Conservation (phyloP, 2,329 filamentous ascomycete species). For the Stagonosporopsis cucurbitacearum region DNA sequence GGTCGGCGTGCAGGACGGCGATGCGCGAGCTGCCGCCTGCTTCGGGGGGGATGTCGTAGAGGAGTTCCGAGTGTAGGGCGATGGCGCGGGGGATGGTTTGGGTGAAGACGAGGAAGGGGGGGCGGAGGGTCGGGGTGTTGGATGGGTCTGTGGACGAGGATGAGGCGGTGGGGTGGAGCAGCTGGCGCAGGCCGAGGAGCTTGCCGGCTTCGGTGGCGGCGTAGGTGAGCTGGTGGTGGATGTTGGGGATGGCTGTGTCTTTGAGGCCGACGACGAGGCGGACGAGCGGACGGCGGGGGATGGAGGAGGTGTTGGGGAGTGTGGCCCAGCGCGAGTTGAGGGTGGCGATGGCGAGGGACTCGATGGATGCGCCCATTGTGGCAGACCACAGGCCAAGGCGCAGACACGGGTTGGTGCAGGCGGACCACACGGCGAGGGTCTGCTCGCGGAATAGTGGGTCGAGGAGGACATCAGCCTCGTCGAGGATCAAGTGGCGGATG, state of each 20-base stretch:
- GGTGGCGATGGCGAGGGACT: conserved; percentile 75
- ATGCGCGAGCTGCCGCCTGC: conserved; percentile 85
- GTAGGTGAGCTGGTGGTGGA: conserved; percentile 87
- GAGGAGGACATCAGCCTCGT: conserved; percentile 94
- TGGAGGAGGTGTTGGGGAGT: conserved; percentile 46
- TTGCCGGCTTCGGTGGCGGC: conserved; percentile 94
- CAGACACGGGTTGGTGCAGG: conserved; percentile 73
- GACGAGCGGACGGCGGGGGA: conserved; percentile 62
- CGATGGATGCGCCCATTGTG: conserved; percentile 94
- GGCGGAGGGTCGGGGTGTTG: conserved; percentile 65
- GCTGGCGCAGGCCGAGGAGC: conserved; percentile 85
- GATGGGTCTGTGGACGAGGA: conserved; percentile 50
- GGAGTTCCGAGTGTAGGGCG: conserved; percentile 85
- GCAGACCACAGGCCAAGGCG: conserved; percentile 90
- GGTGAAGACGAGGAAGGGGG: conserved; percentile 93
- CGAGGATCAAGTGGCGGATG: conserved; percentile 78
- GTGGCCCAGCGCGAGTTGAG: conserved; percentile 51
- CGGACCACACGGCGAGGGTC: conserved; percentile 82
- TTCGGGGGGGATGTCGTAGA: conserved; percentile 90
- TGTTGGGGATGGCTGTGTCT: conserved; percentile 92
- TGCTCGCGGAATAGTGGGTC: conserved; percentile 90
- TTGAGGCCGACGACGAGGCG: conserved; percentile 95
- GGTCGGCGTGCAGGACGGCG: conserved; percentile 86
- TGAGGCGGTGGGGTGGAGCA: conserved; percentile 75
- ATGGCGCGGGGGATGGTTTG: conserved; percentile 92